Evolutionary conservation across 345 rosid genomes (phyloP), one percentile per base, ranked within the genome.

Genomic region (Eucalyptus microcorys): DNA sequence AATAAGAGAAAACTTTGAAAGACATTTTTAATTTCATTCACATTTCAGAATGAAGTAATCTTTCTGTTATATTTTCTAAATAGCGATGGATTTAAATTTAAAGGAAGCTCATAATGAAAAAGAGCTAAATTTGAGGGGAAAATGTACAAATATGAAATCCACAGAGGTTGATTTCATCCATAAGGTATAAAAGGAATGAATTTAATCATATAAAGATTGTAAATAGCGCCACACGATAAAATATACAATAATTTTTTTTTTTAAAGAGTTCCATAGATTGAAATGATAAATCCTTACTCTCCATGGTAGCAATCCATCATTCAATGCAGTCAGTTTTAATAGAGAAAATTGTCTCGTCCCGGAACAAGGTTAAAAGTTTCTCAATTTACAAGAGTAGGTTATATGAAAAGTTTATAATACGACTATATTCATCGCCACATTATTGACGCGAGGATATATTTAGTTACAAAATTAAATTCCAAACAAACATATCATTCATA

Each of bases 351-450:
- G 10, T 4, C 37, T 14, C 3, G 3, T n/a, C 76, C 10, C 0
- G 2, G 3, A 64, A 64, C 19, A 16, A 64, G 34, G 76, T 64
- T 15, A 7, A 64, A 27, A 61, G 3, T 14, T 64, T 64, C 37
- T n/a, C 37, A 15, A n/a, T n/a, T n/a, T 14, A 15, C 8, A 1
- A 64, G 21, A 7, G 76, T 61, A 64, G 76, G 3, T n/a, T 15
- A n/a, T 30, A n/a, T 2, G 15, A 5, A 64, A 64, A 64, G 0
- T 14, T n/a, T n/a, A 64, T 3, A 64, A 3, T 32, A 64, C 5
- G 0, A 64, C 3, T 61, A 30, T 30, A 61, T 61, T 7, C 0
- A 5, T 61, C 1, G 0, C 0, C n/a, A 0, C 4, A 64, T n/a
- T 7, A n/a, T 7, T 13, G 3, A 64, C 0, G 6, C 1, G 3